Percentiles rank a stretch among this genome's conserved stretches.
These are phyloP conservation scores for Scenedesmus sp. DNA, from an alignment of 163 green algal genomes.

Conservation along the genomic window DNA sequence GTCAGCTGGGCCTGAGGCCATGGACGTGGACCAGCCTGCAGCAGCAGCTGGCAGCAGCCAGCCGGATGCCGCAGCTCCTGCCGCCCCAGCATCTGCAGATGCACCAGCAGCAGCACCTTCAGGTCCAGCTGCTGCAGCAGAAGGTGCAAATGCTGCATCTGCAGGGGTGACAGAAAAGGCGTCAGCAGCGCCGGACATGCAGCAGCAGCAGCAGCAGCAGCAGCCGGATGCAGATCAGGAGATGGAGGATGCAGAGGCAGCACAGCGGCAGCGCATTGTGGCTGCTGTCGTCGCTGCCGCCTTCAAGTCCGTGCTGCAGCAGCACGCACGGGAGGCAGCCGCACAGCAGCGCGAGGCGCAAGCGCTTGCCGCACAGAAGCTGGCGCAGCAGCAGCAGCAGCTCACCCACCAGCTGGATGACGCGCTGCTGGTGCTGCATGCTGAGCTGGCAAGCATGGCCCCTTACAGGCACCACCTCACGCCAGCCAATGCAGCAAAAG, in stretches of 20 bases:
- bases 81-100: neutral
- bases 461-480: constrained; percentile 13
- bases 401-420: constrained; percentile 22
- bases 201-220: neutral
- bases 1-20: neutral
- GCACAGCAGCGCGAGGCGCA: neutral
- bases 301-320: neutral
- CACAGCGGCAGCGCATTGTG: neutral
- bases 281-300: neutral
- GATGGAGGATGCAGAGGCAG: neutral
- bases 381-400: neutral
- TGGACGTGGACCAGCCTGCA: constrained; percentile 32
- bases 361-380: neutral
- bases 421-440: constrained; percentile 24
- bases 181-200: neutral
- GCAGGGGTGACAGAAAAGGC: neutral
- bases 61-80: neutral
- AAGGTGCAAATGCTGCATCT: neutral
- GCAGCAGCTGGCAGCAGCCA: neutral
- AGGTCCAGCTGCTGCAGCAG: neutral
- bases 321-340: neutral
- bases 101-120: neutral
- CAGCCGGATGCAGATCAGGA: neutral
- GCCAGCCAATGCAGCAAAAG: neutral
- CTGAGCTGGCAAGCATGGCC: constrained; percentile 37